A percentile compares a stretch with the other conserved stretches of the same genome.
Evolutionary conservation across 2,329 filamentous ascomycete species (phyloP).

Genomic region (Fusarium chlamydosporum): DNA sequence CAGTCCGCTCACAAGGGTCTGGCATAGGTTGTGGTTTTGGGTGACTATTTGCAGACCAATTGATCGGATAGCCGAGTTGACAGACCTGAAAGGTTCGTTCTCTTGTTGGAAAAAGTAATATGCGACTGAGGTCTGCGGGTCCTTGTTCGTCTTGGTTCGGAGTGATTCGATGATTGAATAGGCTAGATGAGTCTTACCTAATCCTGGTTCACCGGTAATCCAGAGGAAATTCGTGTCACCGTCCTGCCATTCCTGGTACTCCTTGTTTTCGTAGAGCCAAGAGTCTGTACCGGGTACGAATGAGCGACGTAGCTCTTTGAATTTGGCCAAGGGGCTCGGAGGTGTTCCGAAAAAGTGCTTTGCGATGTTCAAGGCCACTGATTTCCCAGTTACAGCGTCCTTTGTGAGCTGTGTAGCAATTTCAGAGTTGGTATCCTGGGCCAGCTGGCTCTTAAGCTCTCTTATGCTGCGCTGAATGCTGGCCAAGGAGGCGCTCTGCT

Average conservation of each 20-base stretch:
- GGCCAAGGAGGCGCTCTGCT: background rate
- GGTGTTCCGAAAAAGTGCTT: background rate
- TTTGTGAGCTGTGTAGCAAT: background rate
- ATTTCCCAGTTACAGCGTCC: background rate
- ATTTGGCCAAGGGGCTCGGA: background rate
- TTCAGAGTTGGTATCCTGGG: background rate
- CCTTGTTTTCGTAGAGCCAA: background rate
- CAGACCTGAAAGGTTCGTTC: background rate
- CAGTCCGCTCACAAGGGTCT: background rate
- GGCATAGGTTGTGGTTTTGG: background rate
- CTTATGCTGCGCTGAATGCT: background rate
- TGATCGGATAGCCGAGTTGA: background rate
- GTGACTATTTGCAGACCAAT: background rate
- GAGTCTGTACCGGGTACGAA: background rate
- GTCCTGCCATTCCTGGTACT: background rate
- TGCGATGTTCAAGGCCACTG: background rate
- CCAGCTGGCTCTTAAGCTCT: background rate
- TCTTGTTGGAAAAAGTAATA: background rate
- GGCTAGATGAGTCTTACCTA: conserved; percentile 1
- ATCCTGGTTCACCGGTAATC: background rate
- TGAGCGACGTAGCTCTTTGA: background rate
- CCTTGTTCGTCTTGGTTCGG: background rate
- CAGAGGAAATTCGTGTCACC: background rate
- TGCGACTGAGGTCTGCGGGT: background rate
- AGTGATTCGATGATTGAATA: conserved; percentile 4